Evolutionary conservation across 179 eudicot genomes (phyloP), one percentile per base, ranked within the genome.

Genomic region (Vitellaria paradoxa): DNA sequence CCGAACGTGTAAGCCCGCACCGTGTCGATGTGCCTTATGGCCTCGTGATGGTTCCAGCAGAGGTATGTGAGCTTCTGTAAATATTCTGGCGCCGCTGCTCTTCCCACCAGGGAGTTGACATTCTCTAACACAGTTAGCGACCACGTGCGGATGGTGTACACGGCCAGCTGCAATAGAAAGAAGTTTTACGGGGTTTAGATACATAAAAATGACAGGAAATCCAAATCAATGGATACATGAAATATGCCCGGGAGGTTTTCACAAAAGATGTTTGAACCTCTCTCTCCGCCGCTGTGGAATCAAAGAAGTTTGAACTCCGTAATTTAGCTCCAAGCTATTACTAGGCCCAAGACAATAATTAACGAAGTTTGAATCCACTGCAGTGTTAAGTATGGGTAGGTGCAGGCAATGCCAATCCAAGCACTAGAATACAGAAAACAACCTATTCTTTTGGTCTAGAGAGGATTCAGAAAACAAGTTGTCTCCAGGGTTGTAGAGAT

Each of bases 131-230:
- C 97, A 4, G 97, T 91, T 81, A 86, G 76, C 59, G 97, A 91
- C 97, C 97, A 92, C 59, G 97, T 92, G 5, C 93, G 92, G 45
- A 92, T 92, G 23, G 97, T 92, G 90, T 91, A 92, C 73, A 92
- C 68, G 11, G 97, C 97, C 26, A 92, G 86, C 97, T 92, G 91
- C 83, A 79, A 12, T n/a, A 9, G 61, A 7, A 7, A 65, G 42
- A 40, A 63, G 13, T 6, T 20, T 2, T 53, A n/a, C 24, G 2
- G 4, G 15, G 12, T 60, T 62, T 62, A 21, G 11, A 24, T 10
- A 9, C 66, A 24, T 17, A 30, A 3, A 7, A 62, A 10, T 10
- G 12, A 11, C 15, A 14, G 15, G 14, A 52, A 52, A 52, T 9
- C 15, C 56, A 52, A 52, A 7, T 3, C 14, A 10, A 52, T 52